Evolutionary conservation across 1,284 basidiomycete species (phyloP).

Genomic region (Fomes fomentarius): DNA sequence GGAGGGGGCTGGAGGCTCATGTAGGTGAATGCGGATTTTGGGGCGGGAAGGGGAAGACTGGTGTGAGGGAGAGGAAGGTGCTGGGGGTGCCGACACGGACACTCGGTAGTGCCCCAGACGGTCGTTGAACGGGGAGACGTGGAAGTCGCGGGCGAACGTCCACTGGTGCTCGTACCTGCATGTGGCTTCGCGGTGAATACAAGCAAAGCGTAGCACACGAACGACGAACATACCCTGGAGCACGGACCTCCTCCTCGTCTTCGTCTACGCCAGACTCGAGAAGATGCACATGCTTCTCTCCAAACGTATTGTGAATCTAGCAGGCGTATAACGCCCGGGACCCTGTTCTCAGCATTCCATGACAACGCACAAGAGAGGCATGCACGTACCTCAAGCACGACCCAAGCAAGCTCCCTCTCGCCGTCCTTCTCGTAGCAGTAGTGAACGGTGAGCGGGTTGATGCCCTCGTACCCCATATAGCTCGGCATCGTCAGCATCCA

Average conservation of each 20-base stretch:
- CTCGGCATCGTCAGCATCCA: conserved; percentile 83
- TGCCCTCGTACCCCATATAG: conserved; percentile 69
- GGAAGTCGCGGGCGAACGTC: conserved; percentile 74
- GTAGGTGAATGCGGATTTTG: conserved; percentile 49
- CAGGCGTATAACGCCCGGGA: neutral
- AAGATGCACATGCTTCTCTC: conserved; percentile 68
- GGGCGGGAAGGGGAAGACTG: conserved; percentile 35
- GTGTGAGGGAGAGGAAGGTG: conserved; percentile 39
- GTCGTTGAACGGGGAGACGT: conserved; percentile 84
- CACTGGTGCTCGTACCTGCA: conserved; percentile 68
- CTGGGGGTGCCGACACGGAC: conserved; percentile 48
- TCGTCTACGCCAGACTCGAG: conserved; percentile 53
- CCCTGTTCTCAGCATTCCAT: neutral
- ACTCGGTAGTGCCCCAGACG: conserved; percentile 69
- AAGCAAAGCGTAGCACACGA: too few species aligned
- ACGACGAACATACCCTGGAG: conserved; percentile 40
- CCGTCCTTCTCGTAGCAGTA: conserved; percentile 55
- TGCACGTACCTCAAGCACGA: conserved; percentile 57
- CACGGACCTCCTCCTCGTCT: conserved; percentile 36
- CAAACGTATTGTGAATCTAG: conserved; percentile 81
- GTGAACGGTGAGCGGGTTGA: conserved; percentile 79
- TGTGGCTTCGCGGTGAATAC: neutral
- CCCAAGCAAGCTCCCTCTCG: conserved; percentile 42
- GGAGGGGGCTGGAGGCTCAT: conserved; percentile 28
- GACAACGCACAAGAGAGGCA: neutral